phyloP scores from a whole-genome alignment of 2,329 filamentous ascomycete species.

The Chalaropsis ovoidea region DNA sequence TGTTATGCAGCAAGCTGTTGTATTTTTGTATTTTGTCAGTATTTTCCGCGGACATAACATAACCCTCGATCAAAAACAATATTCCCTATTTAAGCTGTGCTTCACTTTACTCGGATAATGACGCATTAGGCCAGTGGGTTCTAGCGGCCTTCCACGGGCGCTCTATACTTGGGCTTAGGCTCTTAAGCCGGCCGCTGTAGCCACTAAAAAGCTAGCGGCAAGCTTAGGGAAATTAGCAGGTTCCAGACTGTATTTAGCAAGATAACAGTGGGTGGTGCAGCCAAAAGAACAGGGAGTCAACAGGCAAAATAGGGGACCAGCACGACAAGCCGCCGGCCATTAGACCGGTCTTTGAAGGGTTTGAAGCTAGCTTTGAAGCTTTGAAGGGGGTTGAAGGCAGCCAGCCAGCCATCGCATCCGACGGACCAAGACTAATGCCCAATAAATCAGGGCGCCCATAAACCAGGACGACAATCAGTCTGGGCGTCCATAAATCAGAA shows the following conservation, averaged over 20 bases:
- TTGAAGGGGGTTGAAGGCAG: too few relatives aligned
- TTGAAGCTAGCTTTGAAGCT: too few relatives aligned
- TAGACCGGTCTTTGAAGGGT: too few relatives aligned
- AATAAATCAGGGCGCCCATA: background rate
- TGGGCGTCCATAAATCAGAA: background rate
- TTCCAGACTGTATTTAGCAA: background rate
- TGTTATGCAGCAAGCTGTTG: too few relatives aligned
- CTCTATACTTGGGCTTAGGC: background rate
- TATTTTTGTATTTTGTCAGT: too few relatives aligned
- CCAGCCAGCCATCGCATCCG: too few relatives aligned
- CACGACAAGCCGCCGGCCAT: too few relatives aligned
- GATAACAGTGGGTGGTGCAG: background rate
- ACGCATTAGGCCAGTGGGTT: slow-evolving; percentile 1
- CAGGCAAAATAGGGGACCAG: background rate
- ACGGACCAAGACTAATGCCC: too few relatives aligned
- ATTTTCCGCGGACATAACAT: too few relatives aligned
- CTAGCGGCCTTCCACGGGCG: slow-evolving; percentile 16
- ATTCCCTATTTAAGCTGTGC: background rate
- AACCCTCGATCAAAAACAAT: background rate
- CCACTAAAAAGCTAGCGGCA: slow-evolving; percentile 6
- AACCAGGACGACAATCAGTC: background rate
- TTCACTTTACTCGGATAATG: background rate
- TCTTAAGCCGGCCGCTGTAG: background rate
- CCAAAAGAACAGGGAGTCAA: background rate
- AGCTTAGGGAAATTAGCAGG: slow-evolving; percentile 6